A percentile compares a stretch with the other conserved stretches of the same genome.
Conservation (phyloP, 352 stramenopile species). For the Pythium chondricola region DNA sequence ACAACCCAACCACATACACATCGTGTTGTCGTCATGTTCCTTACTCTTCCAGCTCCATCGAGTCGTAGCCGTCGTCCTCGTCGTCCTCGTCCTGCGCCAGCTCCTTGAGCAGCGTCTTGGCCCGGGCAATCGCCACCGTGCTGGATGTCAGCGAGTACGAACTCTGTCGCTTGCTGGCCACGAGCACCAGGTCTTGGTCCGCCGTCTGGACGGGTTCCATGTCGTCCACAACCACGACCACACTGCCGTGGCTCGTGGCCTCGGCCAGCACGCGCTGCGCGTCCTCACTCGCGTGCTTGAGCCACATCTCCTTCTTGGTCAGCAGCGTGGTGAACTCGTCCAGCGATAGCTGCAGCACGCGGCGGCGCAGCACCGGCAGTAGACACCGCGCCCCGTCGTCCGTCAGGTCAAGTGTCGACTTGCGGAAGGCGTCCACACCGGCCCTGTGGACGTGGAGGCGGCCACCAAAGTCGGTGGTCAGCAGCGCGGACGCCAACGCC, state of each 20-base stretch:
- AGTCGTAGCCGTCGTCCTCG: constrained; percentile 74
- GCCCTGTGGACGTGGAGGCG: constrained; percentile 60
- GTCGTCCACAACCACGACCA: constrained; percentile 69
- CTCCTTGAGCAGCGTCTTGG: constrained; percentile 71
- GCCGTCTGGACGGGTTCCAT: constrained; percentile 74
- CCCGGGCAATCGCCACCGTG: constrained; percentile 46
- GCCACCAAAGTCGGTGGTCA: constrained; percentile 29
- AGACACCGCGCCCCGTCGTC: constrained; percentile 61
- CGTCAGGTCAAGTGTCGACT: constrained; percentile 37
- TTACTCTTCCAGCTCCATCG: constrained; percentile 65
- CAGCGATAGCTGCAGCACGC: constrained; percentile 46
- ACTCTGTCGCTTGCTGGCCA: constrained; percentile 61
- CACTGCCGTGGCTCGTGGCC: constrained; percentile 52
- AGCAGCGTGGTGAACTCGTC: constrained; percentile 62
- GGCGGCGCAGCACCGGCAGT: constrained; percentile 37
- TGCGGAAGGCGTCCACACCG: constrained; percentile 38
- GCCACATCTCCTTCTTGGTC: constrained; percentile 62
- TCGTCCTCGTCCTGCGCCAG: constrained; percentile 47
- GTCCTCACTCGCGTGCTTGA: constrained; percentile 64
- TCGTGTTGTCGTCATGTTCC: no score
- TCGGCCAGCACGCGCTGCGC: constrained; percentile 38
- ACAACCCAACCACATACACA: no score
- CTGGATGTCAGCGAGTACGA: constrained; percentile 71
- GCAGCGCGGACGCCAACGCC: constrained; percentile 34
- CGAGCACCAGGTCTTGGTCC: constrained; percentile 62